Evolutionary conservation across 164 flowering plant species (phyloP).

Genomic region (Liriodendron chinense): DNA sequence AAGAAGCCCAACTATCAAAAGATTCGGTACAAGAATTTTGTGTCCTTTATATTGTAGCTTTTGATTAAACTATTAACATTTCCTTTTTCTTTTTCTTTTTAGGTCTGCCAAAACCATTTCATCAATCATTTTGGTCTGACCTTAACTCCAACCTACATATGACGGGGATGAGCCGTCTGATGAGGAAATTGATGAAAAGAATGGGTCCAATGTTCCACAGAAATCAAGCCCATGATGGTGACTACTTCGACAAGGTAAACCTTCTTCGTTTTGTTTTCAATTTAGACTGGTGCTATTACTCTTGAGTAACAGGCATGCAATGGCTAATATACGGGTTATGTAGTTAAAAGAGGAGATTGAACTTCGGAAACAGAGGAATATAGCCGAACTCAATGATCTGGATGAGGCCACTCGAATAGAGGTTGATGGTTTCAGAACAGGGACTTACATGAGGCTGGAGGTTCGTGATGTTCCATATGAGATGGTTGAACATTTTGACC

Average conservation of each 20-base stretch:
- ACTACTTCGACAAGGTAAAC: constrained; percentile 70
- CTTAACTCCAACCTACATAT: constrained; percentile 62
- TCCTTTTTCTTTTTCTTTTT: background rate
- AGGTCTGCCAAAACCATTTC: background rate
- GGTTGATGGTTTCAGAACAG: constrained; percentile 87
- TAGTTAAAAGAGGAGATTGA: constrained; percentile 90
- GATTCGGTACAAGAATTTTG: background rate
- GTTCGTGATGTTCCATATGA: constrained; percentile 83
- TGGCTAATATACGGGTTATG: constrained; percentile 13
- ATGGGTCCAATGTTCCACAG: constrained; percentile 29
- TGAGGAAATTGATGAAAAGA: constrained; percentile 47
- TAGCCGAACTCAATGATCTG: constrained; percentile 78
- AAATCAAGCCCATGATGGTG: constrained; percentile 45
- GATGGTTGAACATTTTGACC: constrained; percentile 96
- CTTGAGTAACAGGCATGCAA: constrained; percentile 2
- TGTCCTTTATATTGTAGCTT: background rate
- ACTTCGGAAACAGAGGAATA: constrained; percentile 72
- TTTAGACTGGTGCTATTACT: background rate
- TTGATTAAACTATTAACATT: background rate
- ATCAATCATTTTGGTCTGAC: constrained; percentile 15
- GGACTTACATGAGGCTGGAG: constrained; percentile 86
- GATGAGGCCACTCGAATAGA: constrained; percentile 81
- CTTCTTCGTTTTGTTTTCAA: background rate
- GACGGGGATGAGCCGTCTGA: constrained; percentile 63
- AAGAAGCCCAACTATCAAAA: no score